These are phyloP conservation scores for Hypsizygus ulmarius DNA, from an alignment of 1,284 basidiomycete species.

Conservation along the genomic window DNA sequence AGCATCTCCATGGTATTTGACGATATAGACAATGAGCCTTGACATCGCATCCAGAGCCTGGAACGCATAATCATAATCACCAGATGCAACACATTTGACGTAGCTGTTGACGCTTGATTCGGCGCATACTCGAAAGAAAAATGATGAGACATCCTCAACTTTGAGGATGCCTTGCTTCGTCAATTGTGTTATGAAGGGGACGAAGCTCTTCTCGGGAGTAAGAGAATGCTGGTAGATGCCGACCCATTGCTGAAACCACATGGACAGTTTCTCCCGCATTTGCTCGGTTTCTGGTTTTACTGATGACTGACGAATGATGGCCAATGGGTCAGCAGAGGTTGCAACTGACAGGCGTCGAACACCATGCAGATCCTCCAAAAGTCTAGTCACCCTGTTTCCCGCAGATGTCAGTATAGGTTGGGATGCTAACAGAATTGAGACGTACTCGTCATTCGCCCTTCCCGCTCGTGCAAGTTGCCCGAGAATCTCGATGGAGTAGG, in stretches of 20 bases:
- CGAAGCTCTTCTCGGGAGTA: slow-evolving; percentile 91
- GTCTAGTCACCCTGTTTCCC: slow-evolving; percentile 38
- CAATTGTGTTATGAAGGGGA: slow-evolving; percentile 95
- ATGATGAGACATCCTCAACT: slow-evolving; percentile 93
- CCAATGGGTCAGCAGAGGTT: slow-evolving; percentile 34
- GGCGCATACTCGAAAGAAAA: slow-evolving; percentile 98
- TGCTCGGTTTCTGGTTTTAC: slow-evolving; percentile 70
- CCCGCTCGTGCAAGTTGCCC: slow-evolving; percentile 68
- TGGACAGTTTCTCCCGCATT: slow-evolving; percentile 65
- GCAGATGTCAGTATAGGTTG: slow-evolving; percentile 6
- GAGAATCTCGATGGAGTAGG: slow-evolving; percentile 81
- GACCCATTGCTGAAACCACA: slow-evolving; percentile 93
- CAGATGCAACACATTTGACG: slow-evolving; percentile 79
- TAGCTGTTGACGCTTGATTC: slow-evolving; percentile 94
- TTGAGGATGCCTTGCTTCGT: slow-evolving; percentile 97
- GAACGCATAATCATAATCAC: slow-evolving; percentile 79
- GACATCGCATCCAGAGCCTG: slow-evolving; percentile 96
- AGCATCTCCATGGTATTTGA: slow-evolving; percentile 98
- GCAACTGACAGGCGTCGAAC: slow-evolving; percentile 44
- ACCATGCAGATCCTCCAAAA: slow-evolving; percentile 75
- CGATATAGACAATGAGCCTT: slow-evolving; percentile 94
- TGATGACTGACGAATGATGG: slow-evolving; percentile 40
- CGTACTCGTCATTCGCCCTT: slow-evolving; percentile 81
- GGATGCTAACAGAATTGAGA: slow-evolving; percentile 18
- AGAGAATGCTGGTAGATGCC: slow-evolving; percentile 89